Percentiles rank a stretch among this genome's conserved stretches.
Evolutionary conservation across 2,329 filamentous ascomycete species (phyloP).

Genomic region (Pestalotiopsis sp.): DNA sequence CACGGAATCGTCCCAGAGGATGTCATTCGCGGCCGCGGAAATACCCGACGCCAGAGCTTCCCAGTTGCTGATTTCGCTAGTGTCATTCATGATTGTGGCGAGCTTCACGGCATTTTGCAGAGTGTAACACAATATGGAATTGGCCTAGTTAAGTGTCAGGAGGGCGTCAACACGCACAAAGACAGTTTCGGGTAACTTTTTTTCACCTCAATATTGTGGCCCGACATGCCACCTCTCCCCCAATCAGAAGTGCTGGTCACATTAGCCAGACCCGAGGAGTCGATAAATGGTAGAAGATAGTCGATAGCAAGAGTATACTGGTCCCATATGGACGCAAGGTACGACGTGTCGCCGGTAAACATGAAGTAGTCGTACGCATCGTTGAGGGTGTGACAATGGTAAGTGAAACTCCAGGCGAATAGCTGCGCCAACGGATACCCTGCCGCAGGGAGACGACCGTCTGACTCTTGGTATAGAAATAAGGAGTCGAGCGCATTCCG

Average conservation of each 20-base stretch:
- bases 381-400: conserved; percentile 47
- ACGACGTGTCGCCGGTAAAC: conserved; percentile 54
- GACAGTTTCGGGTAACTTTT: conserved; percentile 36
- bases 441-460: background rate
- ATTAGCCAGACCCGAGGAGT: conserved; percentile 43
- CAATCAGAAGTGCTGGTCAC: conserved; percentile 55
- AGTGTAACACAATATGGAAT: conserved; percentile 55
- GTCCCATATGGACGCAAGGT: conserved; percentile 49
- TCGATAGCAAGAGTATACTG: conserved; percentile 50
- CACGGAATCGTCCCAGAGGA: conserved; percentile 50
- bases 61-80: conserved; percentile 28
- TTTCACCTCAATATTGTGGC: conserved; percentile 44
- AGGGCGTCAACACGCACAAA: background rate
- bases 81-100: conserved; percentile 31
- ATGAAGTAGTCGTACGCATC: conserved; percentile 61
- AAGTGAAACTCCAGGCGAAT: background rate
- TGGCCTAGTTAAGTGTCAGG: conserved; percentile 41
- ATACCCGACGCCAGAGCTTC: conserved; percentile 45
- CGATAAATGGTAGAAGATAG: conserved; percentile 25
- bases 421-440: background rate
- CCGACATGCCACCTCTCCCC: conserved; percentile 37
- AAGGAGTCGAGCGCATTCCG: conserved; percentile 43
- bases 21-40: conserved; percentile 45
- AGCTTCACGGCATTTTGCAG: conserved; percentile 55
- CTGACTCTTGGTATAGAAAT: conserved; percentile 35